Conservation (phyloP, 495 filamentous ascomycete genomes). For the Bombardia bombarda region DNA sequence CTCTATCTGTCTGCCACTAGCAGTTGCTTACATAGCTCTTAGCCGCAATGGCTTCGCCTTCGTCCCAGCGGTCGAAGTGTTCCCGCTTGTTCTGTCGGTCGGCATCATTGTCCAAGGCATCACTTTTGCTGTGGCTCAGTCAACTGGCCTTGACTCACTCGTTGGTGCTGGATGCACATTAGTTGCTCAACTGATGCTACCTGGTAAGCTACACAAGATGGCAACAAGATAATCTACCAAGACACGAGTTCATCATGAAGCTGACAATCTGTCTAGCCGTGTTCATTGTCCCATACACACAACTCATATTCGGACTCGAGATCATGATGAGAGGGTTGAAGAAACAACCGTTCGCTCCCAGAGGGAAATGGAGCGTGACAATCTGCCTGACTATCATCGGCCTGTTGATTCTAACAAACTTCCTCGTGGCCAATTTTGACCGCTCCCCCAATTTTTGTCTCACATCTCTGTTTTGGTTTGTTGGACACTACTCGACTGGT, state of each 20-base stretch:
- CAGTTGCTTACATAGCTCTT: constrained; percentile 6
- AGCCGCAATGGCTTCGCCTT: constrained; percentile 30
- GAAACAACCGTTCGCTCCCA: constrained; percentile 29
- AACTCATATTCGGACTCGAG: constrained; percentile 38
- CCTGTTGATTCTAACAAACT: constrained; percentile 28
- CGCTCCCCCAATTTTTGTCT: constrained; percentile 33
- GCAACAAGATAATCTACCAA: too few relatives aligned
- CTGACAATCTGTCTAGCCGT: constrained; percentile 29
- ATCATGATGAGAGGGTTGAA: constrained; percentile 31
- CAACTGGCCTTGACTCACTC: constrained; percentile 31
- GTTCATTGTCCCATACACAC: constrained; percentile 40
- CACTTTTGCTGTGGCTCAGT: constrained; percentile 37
- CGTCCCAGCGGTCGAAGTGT: constrained; percentile 31
- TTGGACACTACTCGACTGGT: constrained; percentile 32
- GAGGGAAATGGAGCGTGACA: constrained; percentile 33
- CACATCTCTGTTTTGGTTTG: constrained; percentile 43
- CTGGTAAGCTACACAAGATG: constrained; percentile 27
- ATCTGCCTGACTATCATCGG: constrained; percentile 34
- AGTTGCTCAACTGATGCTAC: constrained; percentile 38
- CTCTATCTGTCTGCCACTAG: background rate
- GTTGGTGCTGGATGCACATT: constrained; percentile 31
- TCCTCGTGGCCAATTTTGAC: constrained; percentile 35
- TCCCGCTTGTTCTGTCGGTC: constrained; percentile 37
- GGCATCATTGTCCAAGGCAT: constrained; percentile 39
- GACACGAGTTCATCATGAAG: too few relatives aligned